A percentile compares a stretch with the other conserved stretches of the same genome.
phyloP scores from a whole-genome alignment of 805 yeast genomes.

The Wickerhamomyces rabaulensis region DNA sequence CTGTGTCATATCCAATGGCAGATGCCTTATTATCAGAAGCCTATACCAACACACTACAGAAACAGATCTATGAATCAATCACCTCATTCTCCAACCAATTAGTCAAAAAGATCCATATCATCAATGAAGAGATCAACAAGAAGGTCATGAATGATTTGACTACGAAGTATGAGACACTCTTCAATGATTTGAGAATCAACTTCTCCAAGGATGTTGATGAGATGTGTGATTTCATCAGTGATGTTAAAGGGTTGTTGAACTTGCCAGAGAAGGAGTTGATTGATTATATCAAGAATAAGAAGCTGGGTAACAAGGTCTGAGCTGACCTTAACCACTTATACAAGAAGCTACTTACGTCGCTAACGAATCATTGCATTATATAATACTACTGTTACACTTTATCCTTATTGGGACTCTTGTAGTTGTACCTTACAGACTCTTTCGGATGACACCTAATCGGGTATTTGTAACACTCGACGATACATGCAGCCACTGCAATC shows the following conservation, averaged over 20 bases:
- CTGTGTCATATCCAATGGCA: slow-evolving; percentile 3
- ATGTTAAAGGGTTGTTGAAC: slow-evolving; percentile 29
- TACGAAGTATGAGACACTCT: slow-evolving; percentile 28
- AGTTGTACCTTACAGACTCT: too few species aligned
- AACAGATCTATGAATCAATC: slow-evolving; percentile 32
- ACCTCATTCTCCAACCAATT: slow-evolving; percentile 29
- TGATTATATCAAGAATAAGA: slow-evolving; percentile 24
- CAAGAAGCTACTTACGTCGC: too few species aligned
- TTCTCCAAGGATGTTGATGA: slow-evolving; percentile 34
- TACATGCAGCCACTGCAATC: too few species aligned
- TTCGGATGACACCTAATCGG: too few species aligned
- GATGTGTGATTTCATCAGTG: slow-evolving; percentile 29
- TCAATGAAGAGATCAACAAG: slow-evolving; percentile 32
- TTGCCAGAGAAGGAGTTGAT: slow-evolving; percentile 31
- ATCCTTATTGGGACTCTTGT: too few species aligned
- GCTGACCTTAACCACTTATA: too few species aligned
- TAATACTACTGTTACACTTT: too few species aligned
- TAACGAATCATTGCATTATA: too few species aligned
- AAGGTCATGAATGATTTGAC: slow-evolving; percentile 30
- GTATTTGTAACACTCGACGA: too few species aligned
- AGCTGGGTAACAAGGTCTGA: slow-evolving; percentile 5
- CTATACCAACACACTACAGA: slow-evolving; percentile 31
- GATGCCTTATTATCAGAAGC: slow-evolving; percentile 20
- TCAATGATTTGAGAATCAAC: slow-evolving; percentile 27
- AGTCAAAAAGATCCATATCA: slow-evolving; percentile 28